These are phyloP conservation scores for Wolfiporia cocos DNA, from an alignment of 1,284 basidiomycete species.

Conservation along the genomic window DNA sequence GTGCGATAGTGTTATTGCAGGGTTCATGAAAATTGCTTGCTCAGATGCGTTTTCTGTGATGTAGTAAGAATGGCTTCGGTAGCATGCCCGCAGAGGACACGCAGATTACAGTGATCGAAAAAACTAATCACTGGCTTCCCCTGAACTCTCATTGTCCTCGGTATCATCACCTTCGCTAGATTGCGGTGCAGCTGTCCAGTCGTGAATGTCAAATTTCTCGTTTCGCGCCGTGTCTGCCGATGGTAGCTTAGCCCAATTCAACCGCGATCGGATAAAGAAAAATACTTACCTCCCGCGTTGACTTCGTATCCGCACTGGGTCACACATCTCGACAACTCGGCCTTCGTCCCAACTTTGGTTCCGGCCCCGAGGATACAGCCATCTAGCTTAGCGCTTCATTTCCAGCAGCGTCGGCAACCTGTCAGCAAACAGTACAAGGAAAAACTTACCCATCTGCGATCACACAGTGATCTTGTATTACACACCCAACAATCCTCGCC, in stretches of 20 bases:
- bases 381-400: conserved; percentile 78
- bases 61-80: no score
- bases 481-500: conserved; percentile 80
- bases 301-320: conserved; percentile 88
- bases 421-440: not conserved
- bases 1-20: no score
- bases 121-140: conserved; percentile 12
- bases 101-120: no score
- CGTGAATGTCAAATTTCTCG: conserved; percentile 30
- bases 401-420: conserved; percentile 1
- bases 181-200: conserved; percentile 27
- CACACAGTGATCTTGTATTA: conserved; percentile 87
- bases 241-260: not conserved
- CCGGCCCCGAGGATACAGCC: conserved; percentile 83
- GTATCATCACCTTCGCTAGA: conserved; percentile 14
- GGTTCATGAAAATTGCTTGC: no score
- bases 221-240: conserved; percentile 23
- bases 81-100: no score
- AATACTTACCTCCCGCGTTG: conserved; percentile 51
- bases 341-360: conserved; percentile 76
- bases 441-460: conserved; percentile 72
- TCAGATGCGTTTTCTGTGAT: no score
- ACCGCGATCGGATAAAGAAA: not conserved
- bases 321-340: conserved; percentile 77
- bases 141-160: conserved; percentile 13